Conservation (phyloP, 495 filamentous ascomycete genomes). For the Penicillium desertorum region DNA sequence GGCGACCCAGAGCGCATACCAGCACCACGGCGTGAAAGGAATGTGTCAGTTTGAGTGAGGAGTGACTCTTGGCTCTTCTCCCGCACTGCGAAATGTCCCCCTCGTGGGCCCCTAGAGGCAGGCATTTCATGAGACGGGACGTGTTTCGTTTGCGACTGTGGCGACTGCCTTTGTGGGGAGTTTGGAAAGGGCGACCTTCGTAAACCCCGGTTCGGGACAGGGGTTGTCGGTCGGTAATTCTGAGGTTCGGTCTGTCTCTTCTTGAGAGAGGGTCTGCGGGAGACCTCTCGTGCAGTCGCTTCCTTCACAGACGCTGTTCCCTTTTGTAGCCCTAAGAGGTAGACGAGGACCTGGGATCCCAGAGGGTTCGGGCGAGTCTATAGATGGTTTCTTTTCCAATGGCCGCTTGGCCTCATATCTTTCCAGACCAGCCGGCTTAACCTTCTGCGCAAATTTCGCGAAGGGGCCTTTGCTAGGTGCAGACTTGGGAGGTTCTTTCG, state of each 20-base stretch:
- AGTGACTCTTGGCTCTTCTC: slow-evolving; percentile 57
- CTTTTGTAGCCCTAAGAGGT: slow-evolving; percentile 21
- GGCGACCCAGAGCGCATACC: slow-evolving; percentile 53
- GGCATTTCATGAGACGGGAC: slow-evolving; percentile 22
- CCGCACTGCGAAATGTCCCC: slow-evolving; percentile 52
- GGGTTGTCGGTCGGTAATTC: slow-evolving; percentile 20
- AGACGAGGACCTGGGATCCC: slow-evolving; percentile 11
- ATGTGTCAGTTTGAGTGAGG: slow-evolving; percentile 58
- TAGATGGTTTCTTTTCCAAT: slow-evolving; percentile 19
- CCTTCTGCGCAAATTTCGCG: slow-evolving; percentile 38
- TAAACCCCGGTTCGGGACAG: slow-evolving; percentile 39
- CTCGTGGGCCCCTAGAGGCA: slow-evolving; percentile 32
- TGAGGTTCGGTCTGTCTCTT: slow-evolving; percentile 16
- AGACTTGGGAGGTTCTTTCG: slow-evolving; percentile 20
- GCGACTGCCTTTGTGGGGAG: slow-evolving; percentile 24
- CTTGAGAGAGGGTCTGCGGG: slow-evolving; percentile 14
- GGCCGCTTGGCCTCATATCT: slow-evolving; percentile 32
- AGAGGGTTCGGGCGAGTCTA: slow-evolving; percentile 18
- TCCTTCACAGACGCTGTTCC: slow-evolving; percentile 26
- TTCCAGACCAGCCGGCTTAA: slow-evolving; percentile 29
- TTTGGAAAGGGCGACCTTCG: slow-evolving; percentile 41
- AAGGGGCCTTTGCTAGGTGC: slow-evolving; percentile 32
- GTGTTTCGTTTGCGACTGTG: slow-evolving; percentile 24
- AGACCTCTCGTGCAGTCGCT: slow-evolving; percentile 18
- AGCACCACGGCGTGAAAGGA: slow-evolving; percentile 51